phyloP scores from a whole-genome alignment of 2,329 filamentous ascomycete genomes.

The Mycosphaerella sp. region DNA sequence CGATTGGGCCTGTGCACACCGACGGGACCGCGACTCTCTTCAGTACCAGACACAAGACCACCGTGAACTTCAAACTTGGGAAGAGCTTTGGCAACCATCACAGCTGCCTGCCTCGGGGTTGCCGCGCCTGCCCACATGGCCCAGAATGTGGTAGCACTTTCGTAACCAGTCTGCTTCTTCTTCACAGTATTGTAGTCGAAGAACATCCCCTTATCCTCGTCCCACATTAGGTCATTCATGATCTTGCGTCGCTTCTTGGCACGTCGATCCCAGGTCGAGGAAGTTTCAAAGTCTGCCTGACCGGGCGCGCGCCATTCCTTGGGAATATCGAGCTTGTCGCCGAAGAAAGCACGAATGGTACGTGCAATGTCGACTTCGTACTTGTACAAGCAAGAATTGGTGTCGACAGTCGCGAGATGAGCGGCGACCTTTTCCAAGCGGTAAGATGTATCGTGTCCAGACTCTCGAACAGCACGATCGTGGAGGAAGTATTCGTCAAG shows the following conservation, averaged over 20 bases:
- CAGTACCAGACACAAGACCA: conserved; percentile 81
- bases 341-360: conserved; percentile 76
- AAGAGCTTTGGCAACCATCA: conserved; percentile 72
- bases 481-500: conserved; percentile 94
- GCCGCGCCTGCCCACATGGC: conserved; percentile 91
- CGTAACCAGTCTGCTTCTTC: conserved; percentile 74
- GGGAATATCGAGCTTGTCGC: conserved; percentile 75
- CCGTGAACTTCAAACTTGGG: conserved; percentile 84
- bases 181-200: conserved; percentile 92
- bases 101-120: conserved; percentile 76
- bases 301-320: conserved; percentile 68
- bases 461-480: conserved; percentile 91
- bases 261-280: conserved; percentile 82
- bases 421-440: conserved; percentile 83
- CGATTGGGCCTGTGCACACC: conserved; percentile 81
- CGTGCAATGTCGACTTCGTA: conserved; percentile 92
- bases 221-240: conserved; percentile 93
- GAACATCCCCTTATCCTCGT: conserved; percentile 87
- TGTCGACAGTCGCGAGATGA: conserved; percentile 84
- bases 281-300: conserved; percentile 65
- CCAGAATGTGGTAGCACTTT: conserved; percentile 93
- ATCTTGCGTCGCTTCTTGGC: conserved; percentile 75
- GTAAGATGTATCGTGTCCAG: conserved; percentile 93
- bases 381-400: conserved; percentile 93
- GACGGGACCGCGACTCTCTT: conserved; percentile 76